Evolutionary conservation across 1,284 basidiomycete species (phyloP).

Genomic region (Phaffia rhodozyma): DNA sequence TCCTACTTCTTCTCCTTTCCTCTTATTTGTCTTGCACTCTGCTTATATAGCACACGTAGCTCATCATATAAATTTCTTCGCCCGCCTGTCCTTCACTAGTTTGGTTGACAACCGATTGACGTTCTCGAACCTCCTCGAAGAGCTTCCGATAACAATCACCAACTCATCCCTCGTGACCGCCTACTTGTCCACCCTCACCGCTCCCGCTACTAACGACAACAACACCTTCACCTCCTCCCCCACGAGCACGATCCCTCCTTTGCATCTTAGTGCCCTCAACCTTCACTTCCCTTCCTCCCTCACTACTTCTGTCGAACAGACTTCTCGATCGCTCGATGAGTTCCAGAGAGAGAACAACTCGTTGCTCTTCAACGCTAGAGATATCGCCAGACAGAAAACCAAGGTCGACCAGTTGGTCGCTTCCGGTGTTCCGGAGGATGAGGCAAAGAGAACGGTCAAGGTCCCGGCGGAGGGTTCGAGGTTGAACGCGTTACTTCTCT

Average conservation of each 20-base stretch:
- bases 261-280: constrained; percentile 43
- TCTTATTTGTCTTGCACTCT: constrained; percentile 11
- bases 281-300: constrained; percentile 41
- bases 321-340: constrained; percentile 70
- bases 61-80: neutral
- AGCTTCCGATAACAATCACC: constrained; percentile 79
- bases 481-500: constrained; percentile 71
- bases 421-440: constrained; percentile 79
- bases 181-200: constrained; percentile 55
- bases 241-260: constrained; percentile 27
- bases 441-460: constrained; percentile 69
- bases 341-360: constrained; percentile 88
- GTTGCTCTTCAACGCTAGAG: constrained; percentile 78
- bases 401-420: constrained; percentile 67
- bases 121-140: constrained; percentile 77
- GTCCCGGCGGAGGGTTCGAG: constrained; percentile 81
- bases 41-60: neutral
- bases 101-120: constrained; percentile 76
- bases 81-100: constrained; percentile 37
- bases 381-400: constrained; percentile 77
- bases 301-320: constrained; percentile 50
- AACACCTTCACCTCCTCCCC: constrained; percentile 26
- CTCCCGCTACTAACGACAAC: constrained; percentile 26
- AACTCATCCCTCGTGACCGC: constrained; percentile 75
- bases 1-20: neutral